A percentile compares a stretch with the other conserved stretches of the same genome.
Conservation (phyloP, 1,139 yeast genomes). For the Hansenula sp. region DNA sequence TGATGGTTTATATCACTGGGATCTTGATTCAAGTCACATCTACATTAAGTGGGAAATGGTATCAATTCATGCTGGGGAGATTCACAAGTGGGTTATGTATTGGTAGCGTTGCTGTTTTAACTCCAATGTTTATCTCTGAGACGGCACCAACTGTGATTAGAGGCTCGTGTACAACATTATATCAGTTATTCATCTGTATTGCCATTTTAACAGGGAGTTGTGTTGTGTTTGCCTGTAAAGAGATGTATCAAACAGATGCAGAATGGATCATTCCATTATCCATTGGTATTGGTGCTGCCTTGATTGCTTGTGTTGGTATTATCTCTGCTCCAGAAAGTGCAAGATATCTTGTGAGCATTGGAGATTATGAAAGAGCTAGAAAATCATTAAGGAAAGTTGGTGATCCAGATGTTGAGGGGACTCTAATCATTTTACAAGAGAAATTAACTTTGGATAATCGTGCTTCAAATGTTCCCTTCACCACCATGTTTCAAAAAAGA, state of each 20-base stretch:
- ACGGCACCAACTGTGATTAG: conserved; percentile 62
- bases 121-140: conserved; percentile 65
- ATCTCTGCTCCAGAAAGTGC: conserved; percentile 61
- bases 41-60: conserved; percentile 30
- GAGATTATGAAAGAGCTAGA: conserved; percentile 52
- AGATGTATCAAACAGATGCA: conserved; percentile 45
- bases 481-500: conserved; percentile 38
- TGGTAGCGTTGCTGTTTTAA: conserved; percentile 58
- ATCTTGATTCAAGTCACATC: conserved; percentile 49
- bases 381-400: conserved; percentile 32
- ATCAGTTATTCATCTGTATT: conserved; percentile 58
- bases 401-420: conserved; percentile 54
- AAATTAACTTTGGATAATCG: conserved; percentile 57
- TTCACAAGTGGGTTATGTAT: conserved; percentile 56
- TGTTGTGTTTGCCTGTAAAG: conserved; percentile 57
- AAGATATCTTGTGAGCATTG: conserved; percentile 35
- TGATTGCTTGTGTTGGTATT: conserved; percentile 42
- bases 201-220: conserved; percentile 66
- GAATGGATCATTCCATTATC: conserved; percentile 54
- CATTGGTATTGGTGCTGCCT: conserved; percentile 29
- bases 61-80: conserved; percentile 42
- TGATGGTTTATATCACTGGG: conserved; percentile 46
- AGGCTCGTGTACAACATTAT: conserved; percentile 62
- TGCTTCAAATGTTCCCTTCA: conserved; percentile 41
- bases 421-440: conserved; percentile 57